These are phyloP conservation scores for Withania somnifera DNA, from an alignment of 305 asterid species.

Conservation along the genomic window DNA sequence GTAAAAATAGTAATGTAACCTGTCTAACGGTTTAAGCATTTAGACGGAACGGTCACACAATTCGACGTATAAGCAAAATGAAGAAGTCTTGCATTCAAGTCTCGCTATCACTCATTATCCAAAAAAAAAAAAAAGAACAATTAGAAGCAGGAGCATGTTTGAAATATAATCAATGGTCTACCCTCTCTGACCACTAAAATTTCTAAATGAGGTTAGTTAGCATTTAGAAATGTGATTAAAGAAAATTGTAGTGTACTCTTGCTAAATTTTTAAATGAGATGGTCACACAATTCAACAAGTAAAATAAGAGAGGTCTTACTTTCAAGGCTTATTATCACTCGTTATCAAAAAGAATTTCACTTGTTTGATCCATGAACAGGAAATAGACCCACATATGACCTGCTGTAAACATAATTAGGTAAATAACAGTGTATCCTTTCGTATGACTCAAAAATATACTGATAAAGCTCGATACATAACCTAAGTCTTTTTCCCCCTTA, in stretches of 20 bases:
- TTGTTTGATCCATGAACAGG: too few relatives aligned
- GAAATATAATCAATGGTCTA: background rate
- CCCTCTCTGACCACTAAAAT: too few relatives aligned
- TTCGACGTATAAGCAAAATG: background rate
- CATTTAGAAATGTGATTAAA: too few relatives aligned
- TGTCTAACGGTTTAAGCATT: background rate
- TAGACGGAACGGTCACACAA: background rate
- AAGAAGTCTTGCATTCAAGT: background rate
- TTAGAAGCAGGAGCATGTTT: background rate
- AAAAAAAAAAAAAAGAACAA: too few relatives aligned
- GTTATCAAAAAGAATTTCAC: background rate
- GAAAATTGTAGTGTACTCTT: background rate
- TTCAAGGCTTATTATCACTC: background rate
- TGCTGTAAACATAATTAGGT: background rate
- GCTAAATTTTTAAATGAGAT: background rate
- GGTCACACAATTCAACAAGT: background rate
- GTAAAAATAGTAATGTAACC: background rate
- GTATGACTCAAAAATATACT: background rate
- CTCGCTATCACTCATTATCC: background rate
- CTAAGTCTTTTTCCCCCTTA: background rate
- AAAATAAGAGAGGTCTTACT: background rate
- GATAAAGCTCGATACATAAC: background rate
- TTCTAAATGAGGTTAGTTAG: too few relatives aligned
- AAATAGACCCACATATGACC: background rate
- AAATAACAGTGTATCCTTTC: background rate